phyloP scores from a whole-genome alignment of 1,284 basidiomycete species.

The Amylostereum chailletii region DNA sequence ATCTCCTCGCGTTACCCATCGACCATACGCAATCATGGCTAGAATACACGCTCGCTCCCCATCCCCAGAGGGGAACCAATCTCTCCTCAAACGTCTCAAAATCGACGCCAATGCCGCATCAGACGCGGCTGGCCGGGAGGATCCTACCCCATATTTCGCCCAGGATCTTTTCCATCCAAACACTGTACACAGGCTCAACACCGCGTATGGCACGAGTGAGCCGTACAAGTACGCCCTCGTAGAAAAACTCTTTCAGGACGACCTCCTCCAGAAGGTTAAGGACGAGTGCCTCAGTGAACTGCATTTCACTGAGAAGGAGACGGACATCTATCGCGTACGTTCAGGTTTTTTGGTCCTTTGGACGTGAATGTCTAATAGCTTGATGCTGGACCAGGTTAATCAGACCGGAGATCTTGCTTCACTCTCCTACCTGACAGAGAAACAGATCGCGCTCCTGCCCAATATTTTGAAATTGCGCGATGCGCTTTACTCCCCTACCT shows the following conservation, averaged over 20 bases:
- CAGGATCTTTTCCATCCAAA: constrained; percentile 46
- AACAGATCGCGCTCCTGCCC: constrained; percentile 74
- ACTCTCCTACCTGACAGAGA: constrained; percentile 71
- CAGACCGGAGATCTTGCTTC: constrained; percentile 98
- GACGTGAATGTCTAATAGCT: neutral
- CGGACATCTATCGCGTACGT: constrained; percentile 93
- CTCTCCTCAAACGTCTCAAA: constrained; percentile 24
- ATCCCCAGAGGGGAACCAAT: constrained; percentile 18
- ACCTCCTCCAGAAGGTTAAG: constrained; percentile 69
- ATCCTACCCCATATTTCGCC: constrained; percentile 36
- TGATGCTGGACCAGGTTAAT: constrained; percentile 62
- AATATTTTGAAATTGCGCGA: constrained; percentile 79
- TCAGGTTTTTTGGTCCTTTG: neutral
- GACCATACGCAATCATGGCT: constrained; percentile 10
- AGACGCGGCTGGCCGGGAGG: constrained; percentile 13
- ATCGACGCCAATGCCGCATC: constrained; percentile 16
- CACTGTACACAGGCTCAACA: constrained; percentile 45
- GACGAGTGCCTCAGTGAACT: constrained; percentile 81
- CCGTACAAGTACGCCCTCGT: constrained; percentile 87
- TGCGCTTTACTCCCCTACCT: constrained; percentile 84
- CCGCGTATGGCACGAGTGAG: constrained; percentile 46
- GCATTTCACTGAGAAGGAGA: constrained; percentile 94
- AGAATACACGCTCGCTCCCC: constrained; percentile 23
- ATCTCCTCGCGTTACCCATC: neutral
- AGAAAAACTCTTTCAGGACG: constrained; percentile 79